phyloP scores from a whole-genome alignment of 176 grass and related monocot species.

The Otatea glauca region DNA sequence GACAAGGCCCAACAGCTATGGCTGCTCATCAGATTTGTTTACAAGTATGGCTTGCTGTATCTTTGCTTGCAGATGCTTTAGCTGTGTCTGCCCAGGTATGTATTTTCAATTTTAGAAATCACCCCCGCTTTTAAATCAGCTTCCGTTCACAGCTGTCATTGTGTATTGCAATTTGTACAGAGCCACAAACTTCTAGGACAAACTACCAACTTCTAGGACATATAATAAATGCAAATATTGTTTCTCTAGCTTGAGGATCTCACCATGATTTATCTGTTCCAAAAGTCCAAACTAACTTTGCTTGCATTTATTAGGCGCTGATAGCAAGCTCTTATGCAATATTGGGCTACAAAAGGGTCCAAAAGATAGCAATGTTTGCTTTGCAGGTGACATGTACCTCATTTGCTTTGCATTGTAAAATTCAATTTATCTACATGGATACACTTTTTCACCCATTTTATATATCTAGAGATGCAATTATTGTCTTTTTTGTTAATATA shows the following conservation, averaged over 20 bases:
- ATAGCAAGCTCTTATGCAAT: conserved; percentile 85
- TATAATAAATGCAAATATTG: conserved; percentile 29
- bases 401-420: conserved; percentile 19
- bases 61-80: conserved; percentile 70
- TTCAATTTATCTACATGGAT: neutral
- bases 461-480: conserved; percentile 15
- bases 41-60: conserved; percentile 96
- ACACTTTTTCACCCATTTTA: neutral
- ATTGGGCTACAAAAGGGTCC: conserved; percentile 75
- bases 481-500: conserved; percentile 34
- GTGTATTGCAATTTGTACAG: neutral
- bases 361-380: conserved; percentile 60
- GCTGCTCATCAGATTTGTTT: conserved; percentile 97
- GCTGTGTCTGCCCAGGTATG: conserved; percentile 67
- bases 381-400: conserved; percentile 66
- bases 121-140: conserved; percentile 7
- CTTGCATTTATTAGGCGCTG: conserved; percentile 61
- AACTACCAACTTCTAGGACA: conserved; percentile 8
- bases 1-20: conserved; percentile 92
- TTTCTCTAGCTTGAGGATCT: conserved; percentile 2
- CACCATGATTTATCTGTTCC: conserved; percentile 30
- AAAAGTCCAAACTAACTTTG: conserved; percentile 28
- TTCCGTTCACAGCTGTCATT: neutral
- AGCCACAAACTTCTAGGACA: neutral
- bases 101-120: neutral